A percentile compares a stretch with the other conserved stretches of the same genome.
These are phyloP conservation scores for Alternaria sp. DNA, from an alignment of 2,329 filamentous ascomycete species.

Conservation along the genomic window DNA sequence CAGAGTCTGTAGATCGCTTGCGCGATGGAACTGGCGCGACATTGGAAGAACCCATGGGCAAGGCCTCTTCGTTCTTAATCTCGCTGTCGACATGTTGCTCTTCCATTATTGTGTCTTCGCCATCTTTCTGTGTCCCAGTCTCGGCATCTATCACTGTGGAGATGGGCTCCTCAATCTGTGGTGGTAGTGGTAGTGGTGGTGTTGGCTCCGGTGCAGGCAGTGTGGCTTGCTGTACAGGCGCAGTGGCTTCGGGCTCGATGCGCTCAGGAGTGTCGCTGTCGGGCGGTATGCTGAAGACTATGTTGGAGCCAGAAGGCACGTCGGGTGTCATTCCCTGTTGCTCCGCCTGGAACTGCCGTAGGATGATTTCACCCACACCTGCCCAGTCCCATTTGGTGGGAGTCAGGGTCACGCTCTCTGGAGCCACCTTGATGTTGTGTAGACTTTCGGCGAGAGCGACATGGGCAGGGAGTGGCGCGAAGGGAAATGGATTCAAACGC, in stretches of 20 bases:
- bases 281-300: conserved; percentile 55
- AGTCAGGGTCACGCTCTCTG: conserved; percentile 51
- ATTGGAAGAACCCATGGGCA: conserved; percentile 36
- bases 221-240: conserved; percentile 15
- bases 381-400: conserved; percentile 57
- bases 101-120: conserved; percentile 34
- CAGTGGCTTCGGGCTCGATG: conserved; percentile 15
- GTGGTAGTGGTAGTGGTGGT: conserved; percentile 5
- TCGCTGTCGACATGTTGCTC: conserved; percentile 24
- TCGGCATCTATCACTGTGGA: background rate
- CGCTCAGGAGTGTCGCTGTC: conserved; percentile 34
- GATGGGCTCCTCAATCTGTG: conserved; percentile 11
- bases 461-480: conserved; percentile 50
- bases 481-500: conserved; percentile 63
- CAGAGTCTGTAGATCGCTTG: conserved; percentile 68
- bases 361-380: conserved; percentile 59
- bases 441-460: conserved; percentile 35
- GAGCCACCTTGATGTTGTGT: conserved; percentile 31
- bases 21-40: conserved; percentile 56
- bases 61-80: conserved; percentile 30
- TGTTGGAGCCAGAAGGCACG: conserved; percentile 50
- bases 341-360: conserved; percentile 55
- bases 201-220: conserved; percentile 17
- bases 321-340: conserved; percentile 44
- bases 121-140: conserved; percentile 12